Conservation (phyloP, 148 eudicot genomes). For the Spergularia marina region DNA sequence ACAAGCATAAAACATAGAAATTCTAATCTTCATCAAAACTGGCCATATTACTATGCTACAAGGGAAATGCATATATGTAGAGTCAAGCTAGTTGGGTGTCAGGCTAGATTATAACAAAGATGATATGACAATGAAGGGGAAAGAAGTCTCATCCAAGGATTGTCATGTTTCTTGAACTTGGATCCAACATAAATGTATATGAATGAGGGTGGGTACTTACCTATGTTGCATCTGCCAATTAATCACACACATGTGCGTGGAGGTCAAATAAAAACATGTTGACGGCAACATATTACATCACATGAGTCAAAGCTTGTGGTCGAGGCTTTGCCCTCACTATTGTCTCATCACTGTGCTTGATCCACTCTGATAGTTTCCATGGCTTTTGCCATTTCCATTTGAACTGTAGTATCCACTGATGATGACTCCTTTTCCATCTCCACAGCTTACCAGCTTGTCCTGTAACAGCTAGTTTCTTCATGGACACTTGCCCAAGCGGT, state of each 20-base stretch:
- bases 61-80: not conserved
- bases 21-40: too few relatives aligned
- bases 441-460: slow-evolving; percentile 92
- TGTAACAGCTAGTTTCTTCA: slow-evolving; percentile 76
- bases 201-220: slow-evolving; percentile 30
- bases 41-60: not conserved
- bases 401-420: slow-evolving; percentile 93
- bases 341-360: slow-evolving; percentile 96
- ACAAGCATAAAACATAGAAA: too few relatives aligned
- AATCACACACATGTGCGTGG: slow-evolving; percentile 36
- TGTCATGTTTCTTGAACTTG: not conserved
- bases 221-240: slow-evolving; percentile 37
- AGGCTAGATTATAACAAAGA: not conserved
- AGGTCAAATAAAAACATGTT: slow-evolving; percentile 35
- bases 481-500: slow-evolving; percentile 76
- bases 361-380: slow-evolving; percentile 95
- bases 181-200: not conserved
- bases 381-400: slow-evolving; percentile 99
- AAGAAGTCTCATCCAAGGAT: not conserved
- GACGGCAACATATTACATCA: slow-evolving; percentile 34
- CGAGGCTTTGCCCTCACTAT: slow-evolving; percentile 77
- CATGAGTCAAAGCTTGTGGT: slow-evolving; percentile 63
- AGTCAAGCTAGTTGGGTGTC: not conserved
- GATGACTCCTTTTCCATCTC: slow-evolving; percentile 99
- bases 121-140: not conserved